Conservation (phyloP, 805 yeast genomes). For the Candida peoriensis region DNA sequence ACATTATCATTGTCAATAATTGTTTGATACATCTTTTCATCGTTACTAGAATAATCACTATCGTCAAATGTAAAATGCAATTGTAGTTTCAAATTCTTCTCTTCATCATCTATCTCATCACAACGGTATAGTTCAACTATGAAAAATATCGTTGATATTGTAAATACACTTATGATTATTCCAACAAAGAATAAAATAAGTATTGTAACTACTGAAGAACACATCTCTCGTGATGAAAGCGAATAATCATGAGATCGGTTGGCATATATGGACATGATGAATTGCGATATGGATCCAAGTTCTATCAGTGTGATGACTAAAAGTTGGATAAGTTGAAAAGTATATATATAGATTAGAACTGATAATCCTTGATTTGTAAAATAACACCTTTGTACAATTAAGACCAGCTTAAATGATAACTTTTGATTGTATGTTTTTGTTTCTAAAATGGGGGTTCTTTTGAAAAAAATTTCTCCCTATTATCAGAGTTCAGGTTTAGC, state of each 20-base stretch:
- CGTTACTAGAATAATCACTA: background rate
- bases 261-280: conserved; percentile 10
- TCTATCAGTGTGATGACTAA: no score
- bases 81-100: conserved; percentile 1
- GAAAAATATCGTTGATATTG: conserved; percentile 9
- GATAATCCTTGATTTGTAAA: no score
- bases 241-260: conserved; percentile 14
- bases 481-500: no score
- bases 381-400: no score
- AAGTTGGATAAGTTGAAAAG: no score
- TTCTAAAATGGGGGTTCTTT: no score
- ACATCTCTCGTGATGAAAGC: conserved; percentile 11
- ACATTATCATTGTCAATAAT: background rate
- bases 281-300: conserved; percentile 6
- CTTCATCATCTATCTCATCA: conserved; percentile 6
- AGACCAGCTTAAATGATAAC: no score
- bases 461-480: no score
- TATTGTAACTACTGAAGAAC: conserved; percentile 11
- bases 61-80: background rate
- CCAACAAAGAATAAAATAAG: conserved; percentile 12
- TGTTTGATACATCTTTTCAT: background rate
- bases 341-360: no score
- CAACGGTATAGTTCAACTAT: conserved; percentile 17
- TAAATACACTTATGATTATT: conserved; percentile 12
- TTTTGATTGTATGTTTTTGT: no score